Evolutionary conservation across 1,284 basidiomycete species (phyloP).

Genomic region (Spongispora temasekensis): DNA sequence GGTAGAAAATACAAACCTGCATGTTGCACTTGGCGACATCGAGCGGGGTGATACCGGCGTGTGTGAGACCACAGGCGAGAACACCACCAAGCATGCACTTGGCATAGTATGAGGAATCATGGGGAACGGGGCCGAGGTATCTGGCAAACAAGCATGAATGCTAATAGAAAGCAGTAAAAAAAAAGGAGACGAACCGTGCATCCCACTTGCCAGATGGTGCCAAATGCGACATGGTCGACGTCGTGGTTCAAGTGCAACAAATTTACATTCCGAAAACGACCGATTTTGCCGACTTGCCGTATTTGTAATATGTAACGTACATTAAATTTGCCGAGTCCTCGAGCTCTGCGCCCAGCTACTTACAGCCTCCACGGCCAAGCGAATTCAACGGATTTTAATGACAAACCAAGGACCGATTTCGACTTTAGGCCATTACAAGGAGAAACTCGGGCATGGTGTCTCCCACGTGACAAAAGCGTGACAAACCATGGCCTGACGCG

Average conservation of each 20-base stretch:
- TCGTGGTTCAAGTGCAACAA: conserved; percentile 1
- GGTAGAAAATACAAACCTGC: conserved; percentile 64
- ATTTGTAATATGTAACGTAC: too few relatives aligned
- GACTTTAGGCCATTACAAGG: too few relatives aligned
- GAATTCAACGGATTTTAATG: too few relatives aligned
- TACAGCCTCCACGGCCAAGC: too few relatives aligned
- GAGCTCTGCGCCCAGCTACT: too few relatives aligned
- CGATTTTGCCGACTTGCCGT: conserved; percentile 2
- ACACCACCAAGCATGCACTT: conserved; percentile 89
- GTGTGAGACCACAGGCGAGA: conserved; percentile 91
- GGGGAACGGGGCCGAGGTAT: conserved; percentile 69
- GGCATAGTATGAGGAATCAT: conserved; percentile 71
- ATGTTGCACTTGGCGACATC: conserved; percentile 98
- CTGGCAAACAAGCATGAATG: conserved; percentile 35
- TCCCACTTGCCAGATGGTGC: conserved; percentile 63
- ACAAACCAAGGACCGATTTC: too few relatives aligned
- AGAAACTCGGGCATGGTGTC: too few relatives aligned
- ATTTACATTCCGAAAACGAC: conserved; percentile 22
- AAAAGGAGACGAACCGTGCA: conserved; percentile 50
- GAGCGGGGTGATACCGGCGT: conserved; percentile 91
- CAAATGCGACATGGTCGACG: conserved; percentile 29
- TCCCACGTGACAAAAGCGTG: too few relatives aligned
- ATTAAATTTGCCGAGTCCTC: background rate
- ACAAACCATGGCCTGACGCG: too few relatives aligned
- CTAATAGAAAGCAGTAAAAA: conserved; percentile 4